Base-by-base conservation (phyloP, 2,329 filamentous ascomycete species). In the Bertia moriformis region DNA sequence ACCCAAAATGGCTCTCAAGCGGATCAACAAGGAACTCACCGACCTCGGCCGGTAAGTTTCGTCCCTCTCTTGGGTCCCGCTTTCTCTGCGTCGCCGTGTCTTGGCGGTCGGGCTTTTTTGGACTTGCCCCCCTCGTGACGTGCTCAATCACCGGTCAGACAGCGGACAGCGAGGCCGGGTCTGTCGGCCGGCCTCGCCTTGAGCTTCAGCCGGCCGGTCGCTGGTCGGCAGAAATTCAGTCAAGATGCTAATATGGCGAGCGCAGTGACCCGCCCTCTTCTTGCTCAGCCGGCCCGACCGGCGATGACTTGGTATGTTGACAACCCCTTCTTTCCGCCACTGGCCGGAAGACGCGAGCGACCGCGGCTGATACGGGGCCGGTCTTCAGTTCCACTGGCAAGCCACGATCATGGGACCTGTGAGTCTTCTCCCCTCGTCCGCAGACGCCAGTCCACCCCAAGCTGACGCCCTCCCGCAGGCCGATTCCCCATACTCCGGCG, bases 371-470 rank as follows among this genome's bases (percentile, higher is more conserved):
- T n/a, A 36, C 33, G 14, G 13, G 33, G 42, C 17, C 20, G 38
- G 40, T 45, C 35, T 38, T 53, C 53, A 98, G 89, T 98, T 98
- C 61, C 91, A 96, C 78, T 98, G 91, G 91, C 91, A 98, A 80
- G 91, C 91, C 56, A 98, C 91, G 39, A 98, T 98, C 62, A 98
- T 98, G 91, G 91, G 91, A 65, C 91, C 91, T 61, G 86, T 93
- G 78, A 78, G 85, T 78, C 51, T 17, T 14, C 14, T 37, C 12
- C 15, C 20, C 24, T n/a, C 24, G 13, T 37, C 15, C 14, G 19
- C 15, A 40, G 35, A 10, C 7, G 22, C 22, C 7, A n/a, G 22
- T 19, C 17, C 19, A 40, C 32, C 40, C 18, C 38, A 45, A 46
- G 44, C 58, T 65, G 48, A 60, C 48, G 18, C 30, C 38, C 19